phyloP scores from a whole-genome alignment of 2,329 filamentous ascomycete species.

The Colletotrichum sp. region DNA sequence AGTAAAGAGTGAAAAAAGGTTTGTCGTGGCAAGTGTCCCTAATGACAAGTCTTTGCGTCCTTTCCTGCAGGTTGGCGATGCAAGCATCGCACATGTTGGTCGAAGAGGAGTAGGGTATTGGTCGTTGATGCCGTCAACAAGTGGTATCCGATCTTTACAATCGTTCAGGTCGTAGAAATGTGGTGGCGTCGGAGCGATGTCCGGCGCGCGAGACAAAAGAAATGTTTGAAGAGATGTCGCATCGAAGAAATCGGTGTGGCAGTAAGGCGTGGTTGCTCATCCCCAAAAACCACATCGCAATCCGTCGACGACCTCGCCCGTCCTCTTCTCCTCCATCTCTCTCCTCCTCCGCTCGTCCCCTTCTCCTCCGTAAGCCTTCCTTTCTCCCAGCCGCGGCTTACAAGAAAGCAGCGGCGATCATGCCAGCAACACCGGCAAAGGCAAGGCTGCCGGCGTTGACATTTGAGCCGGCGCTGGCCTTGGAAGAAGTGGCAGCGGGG shows the following conservation, averaged over 20 bases:
- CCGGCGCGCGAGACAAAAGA: background rate
- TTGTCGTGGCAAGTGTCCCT: conserved; percentile 14
- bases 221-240: conserved; percentile 14
- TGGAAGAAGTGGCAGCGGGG: conserved; percentile 24
- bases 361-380: background rate
- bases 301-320: background rate
- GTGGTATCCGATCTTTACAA: background rate
- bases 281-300: background rate
- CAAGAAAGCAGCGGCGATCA: conserved; percentile 55
- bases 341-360: background rate
- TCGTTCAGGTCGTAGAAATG: conserved; percentile 12
- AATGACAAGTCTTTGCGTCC: conserved; percentile 12
- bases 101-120: conserved; percentile 14
- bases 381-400: conserved; percentile 37
- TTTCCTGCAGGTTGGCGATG: conserved; percentile 19
- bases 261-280: background rate
- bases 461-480: conserved; percentile 32
- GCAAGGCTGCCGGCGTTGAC: conserved; percentile 50
- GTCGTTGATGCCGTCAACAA: conserved; percentile 4
- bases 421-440: conserved; percentile 54
- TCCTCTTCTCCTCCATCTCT: background rate
- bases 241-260: conserved; percentile 13
- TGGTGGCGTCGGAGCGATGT: background rate
- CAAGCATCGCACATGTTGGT: conserved; percentile 9
- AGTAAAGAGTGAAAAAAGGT: background rate